Evolutionary conservation across 73 alveolate genomes (phyloP).

Genomic region (Paramecium bursaria): DNA sequence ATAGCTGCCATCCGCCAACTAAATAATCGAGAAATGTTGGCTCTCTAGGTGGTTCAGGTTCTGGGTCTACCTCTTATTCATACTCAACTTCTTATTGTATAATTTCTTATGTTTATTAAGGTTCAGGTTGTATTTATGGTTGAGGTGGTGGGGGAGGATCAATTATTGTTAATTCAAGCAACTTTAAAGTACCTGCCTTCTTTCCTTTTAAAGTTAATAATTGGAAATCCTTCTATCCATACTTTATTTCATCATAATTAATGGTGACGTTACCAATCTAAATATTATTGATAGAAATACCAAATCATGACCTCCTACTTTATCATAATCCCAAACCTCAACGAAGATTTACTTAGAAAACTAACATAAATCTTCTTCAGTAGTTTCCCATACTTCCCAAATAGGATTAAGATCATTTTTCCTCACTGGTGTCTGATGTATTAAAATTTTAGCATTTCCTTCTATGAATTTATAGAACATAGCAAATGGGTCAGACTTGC

Average conservation of each 20-base stretch:
- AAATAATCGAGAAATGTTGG: conserved; percentile 25
- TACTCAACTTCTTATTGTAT: too few species aligned
- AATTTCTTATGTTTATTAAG: neutral
- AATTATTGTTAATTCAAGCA: neutral
- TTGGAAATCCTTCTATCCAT: neutral
- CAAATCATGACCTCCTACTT: conserved; percentile 3
- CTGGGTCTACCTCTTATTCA: neutral
- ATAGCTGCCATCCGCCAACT: conserved; percentile 25
- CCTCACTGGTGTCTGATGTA: conserved; percentile 3
- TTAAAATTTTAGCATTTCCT: neutral
- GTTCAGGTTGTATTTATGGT: neutral
- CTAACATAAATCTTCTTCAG: neutral
- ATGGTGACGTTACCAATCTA: conserved; percentile 56
- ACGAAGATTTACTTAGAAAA: neutral
- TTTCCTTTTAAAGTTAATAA: neutral
- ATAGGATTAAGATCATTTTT: conserved; percentile 7
- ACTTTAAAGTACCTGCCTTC: conserved; percentile 31
- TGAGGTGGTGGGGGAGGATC: neutral
- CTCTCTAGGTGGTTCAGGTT: conserved; percentile 27
- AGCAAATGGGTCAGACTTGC: conserved; percentile 40
- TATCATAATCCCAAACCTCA: conserved; percentile 43
- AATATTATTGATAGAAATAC: neutral
- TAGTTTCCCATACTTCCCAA: conserved; percentile 53
- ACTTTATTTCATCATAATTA: neutral
- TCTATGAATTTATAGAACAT: conserved; percentile 7